These are phyloP conservation scores for Paramecium caudatum DNA, from an alignment of 73 alveolate species.

Conservation along the genomic window DNA sequence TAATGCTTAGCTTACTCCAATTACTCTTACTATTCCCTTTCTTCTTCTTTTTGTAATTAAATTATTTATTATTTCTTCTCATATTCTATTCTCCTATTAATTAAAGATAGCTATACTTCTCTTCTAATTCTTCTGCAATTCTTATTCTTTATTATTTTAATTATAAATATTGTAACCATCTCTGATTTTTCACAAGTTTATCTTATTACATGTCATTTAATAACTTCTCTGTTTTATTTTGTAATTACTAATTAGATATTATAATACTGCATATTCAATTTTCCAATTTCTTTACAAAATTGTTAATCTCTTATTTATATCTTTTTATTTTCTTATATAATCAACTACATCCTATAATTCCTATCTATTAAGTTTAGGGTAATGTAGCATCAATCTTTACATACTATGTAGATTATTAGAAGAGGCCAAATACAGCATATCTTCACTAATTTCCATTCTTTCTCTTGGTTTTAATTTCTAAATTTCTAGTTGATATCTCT, in stretches of 20 bases:
- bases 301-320: slow-evolving; percentile 20
- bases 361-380: neutral
- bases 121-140: slow-evolving; percentile 42
- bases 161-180: slow-evolving; percentile 55
- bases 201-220: slow-evolving; percentile 28
- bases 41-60: neutral
- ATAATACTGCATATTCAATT: slow-evolving; percentile 50
- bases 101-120: neutral
- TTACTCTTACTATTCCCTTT: slow-evolving; percentile 13
- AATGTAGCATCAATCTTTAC: slow-evolving; percentile 61
- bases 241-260: slow-evolving; percentile 2
- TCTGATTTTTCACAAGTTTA: slow-evolving; percentile 22
- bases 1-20: neutral
- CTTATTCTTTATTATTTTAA: slow-evolving; percentile 19
- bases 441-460: slow-evolving; percentile 29
- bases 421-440: slow-evolving; percentile 28
- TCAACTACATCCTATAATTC: slow-evolving; percentile 1
- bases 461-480: slow-evolving; percentile 26
- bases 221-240: slow-evolving; percentile 17
- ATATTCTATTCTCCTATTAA: slow-evolving; percentile 34
- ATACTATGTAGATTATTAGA: slow-evolving; percentile 24
- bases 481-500: slow-evolving; percentile 3
- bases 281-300: slow-evolving; percentile 33
- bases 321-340: slow-evolving; percentile 48
- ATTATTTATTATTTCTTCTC: slow-evolving; percentile 21